Conservation (phyloP, 2,329 filamentous ascomycete species). For the Cladosporium sp. region DNA sequence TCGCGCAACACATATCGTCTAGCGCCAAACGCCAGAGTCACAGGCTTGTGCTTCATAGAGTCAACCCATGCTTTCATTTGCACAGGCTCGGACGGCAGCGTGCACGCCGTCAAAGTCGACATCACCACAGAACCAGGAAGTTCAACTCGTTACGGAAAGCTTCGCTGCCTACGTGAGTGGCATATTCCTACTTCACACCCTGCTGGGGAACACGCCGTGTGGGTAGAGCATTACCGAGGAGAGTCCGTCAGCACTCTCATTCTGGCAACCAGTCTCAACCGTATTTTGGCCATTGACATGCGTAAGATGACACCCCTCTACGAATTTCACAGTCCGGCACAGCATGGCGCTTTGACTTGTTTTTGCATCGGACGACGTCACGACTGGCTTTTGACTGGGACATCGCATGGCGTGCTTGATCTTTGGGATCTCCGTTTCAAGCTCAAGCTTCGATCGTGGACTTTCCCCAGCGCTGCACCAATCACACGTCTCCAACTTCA, state of each 20-base stretch:
- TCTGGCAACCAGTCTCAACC: conserved; percentile 81
- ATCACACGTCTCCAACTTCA: conserved; percentile 80
- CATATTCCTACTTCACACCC: conserved; percentile 57
- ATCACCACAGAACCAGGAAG: conserved; percentile 55
- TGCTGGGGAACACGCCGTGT: conserved; percentile 74
- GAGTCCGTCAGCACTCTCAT: conserved; percentile 81
- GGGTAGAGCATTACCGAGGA: conserved; percentile 87
- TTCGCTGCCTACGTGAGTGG: conserved; percentile 75
- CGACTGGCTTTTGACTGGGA: conserved; percentile 89
- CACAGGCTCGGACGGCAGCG: conserved; percentile 83
- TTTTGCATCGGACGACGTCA: conserved; percentile 84
- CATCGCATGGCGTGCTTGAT: conserved; percentile 87
- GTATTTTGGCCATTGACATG: conserved; percentile 80
- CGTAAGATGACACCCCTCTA: conserved; percentile 82
- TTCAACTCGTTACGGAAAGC: conserved; percentile 69
- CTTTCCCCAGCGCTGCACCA: conserved; percentile 74
- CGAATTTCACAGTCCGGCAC: conserved; percentile 78
- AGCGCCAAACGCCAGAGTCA: conserved; percentile 67
- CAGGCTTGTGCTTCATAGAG: conserved; percentile 86
- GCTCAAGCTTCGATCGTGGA: conserved; percentile 84
- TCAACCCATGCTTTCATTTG: conserved; percentile 92
- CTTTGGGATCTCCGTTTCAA: conserved; percentile 97
- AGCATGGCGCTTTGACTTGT: conserved; percentile 87
- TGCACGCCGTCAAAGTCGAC: conserved; percentile 86
- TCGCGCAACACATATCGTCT: conserved; percentile 85